These are phyloP conservation scores for Terana coerulea DNA, from an alignment of 768 basidiomycete genomes.

Conservation along the genomic window DNA sequence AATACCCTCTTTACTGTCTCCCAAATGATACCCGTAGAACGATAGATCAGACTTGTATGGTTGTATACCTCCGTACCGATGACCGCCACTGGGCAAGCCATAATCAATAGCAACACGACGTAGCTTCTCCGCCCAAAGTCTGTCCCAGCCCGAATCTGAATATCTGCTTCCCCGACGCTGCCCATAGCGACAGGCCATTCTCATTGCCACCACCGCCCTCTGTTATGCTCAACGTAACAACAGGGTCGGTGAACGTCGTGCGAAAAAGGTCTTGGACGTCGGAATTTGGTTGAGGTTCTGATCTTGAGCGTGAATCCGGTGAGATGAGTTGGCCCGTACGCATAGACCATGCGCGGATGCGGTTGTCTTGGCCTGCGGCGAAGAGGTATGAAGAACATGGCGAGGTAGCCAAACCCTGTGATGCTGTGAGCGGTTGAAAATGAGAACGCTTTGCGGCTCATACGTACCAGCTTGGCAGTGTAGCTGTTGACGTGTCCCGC, in stretches of 20 bases:
- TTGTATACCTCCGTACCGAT: too few species aligned
- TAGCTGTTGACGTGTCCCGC: slow-evolving; percentile 57
- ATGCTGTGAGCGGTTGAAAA: not conserved
- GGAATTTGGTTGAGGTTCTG: slow-evolving; percentile 6
- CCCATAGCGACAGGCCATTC: slow-evolving; percentile 47
- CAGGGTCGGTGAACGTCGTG: slow-evolving; percentile 31
- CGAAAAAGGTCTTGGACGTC: slow-evolving; percentile 25
- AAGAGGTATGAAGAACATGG: slow-evolving; percentile 56
- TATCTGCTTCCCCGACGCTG: slow-evolving; percentile 40
- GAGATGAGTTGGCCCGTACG: slow-evolving; percentile 43
- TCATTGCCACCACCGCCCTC: slow-evolving; percentile 32
- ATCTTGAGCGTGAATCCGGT: slow-evolving; percentile 15
- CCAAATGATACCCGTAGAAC: too few species aligned
- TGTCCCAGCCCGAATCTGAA: slow-evolving; percentile 50
- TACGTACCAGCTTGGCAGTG: slow-evolving; percentile 47
- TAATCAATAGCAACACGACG: not conserved
- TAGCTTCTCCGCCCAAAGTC: slow-evolving; percentile 6
- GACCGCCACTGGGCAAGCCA: too few species aligned
- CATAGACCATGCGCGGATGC: slow-evolving; percentile 68
- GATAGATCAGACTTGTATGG: too few species aligned
- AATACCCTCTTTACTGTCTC: too few species aligned
- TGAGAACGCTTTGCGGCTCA: not conserved
- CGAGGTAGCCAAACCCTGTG: slow-evolving; percentile 61
- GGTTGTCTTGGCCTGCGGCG: slow-evolving; percentile 63
- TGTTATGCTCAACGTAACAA: slow-evolving; percentile 49